Evolutionary conservation across 1,284 basidiomycete genomes (phyloP).

Genomic region (Ceratobasidium sp.): DNA sequence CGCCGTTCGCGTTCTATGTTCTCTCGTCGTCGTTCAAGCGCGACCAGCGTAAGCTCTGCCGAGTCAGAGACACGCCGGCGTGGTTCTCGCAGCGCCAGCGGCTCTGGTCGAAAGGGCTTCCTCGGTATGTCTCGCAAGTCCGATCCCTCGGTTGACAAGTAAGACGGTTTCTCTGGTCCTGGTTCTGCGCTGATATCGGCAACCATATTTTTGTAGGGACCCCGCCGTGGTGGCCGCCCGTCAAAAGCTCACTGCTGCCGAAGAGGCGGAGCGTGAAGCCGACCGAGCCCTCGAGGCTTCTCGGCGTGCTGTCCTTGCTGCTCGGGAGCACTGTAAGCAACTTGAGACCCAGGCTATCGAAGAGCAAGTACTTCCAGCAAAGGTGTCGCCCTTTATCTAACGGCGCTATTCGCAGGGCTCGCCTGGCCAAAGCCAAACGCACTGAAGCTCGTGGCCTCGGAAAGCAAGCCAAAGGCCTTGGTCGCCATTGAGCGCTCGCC

Average conservation of each 20-base stretch:
- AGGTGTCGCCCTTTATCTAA: neutral
- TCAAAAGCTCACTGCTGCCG: constrained; percentile 36
- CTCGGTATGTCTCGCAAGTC: constrained; percentile 35
- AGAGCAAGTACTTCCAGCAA: constrained; percentile 8
- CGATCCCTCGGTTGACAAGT: constrained; percentile 18
- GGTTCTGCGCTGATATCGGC: neutral
- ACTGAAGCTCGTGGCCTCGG: constrained; percentile 40
- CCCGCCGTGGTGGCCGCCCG: constrained; percentile 34
- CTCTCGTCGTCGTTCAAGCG: constrained; percentile 36
- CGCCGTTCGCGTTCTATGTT: constrained; percentile 39
- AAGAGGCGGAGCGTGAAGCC: constrained; percentile 33
- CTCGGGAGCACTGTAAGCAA: constrained; percentile 28
- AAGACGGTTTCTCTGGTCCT: neutral
- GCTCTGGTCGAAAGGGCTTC: constrained; percentile 26
- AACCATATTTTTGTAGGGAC: constrained; percentile 9
- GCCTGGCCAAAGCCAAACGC: constrained; percentile 38
- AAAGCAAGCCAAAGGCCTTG: constrained; percentile 40
- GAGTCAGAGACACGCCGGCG: constrained; percentile 7
- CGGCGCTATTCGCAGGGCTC: constrained; percentile 2
- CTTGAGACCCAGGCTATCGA: constrained; percentile 37
- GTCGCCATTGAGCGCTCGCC: constrained; percentile 29
- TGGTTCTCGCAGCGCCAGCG: neutral
- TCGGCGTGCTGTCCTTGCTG: constrained; percentile 39
- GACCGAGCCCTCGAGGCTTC: constrained; percentile 34
- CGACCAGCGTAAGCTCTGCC: constrained; percentile 38